These are phyloP conservation scores for Trichoderma cornu-damae DNA, from an alignment of 2,329 filamentous ascomycete genomes.

Conservation along the genomic window DNA sequence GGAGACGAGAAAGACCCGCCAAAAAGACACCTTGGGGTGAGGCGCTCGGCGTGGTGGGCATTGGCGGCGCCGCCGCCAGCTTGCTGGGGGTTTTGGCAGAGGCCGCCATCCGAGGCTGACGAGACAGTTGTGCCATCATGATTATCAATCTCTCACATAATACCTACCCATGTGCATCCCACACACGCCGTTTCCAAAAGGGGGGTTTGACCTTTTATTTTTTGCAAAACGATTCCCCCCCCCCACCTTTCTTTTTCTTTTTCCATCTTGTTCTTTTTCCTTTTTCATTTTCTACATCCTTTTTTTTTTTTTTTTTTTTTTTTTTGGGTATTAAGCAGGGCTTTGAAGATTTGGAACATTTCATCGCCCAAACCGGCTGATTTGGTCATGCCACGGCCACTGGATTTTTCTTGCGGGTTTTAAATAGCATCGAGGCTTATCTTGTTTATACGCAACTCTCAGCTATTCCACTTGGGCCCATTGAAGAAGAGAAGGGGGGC, in stretches of 20 bases:
- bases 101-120: conserved; percentile 39
- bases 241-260: too few relatives aligned
- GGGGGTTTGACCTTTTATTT: not conserved
- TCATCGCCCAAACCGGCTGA: too few relatives aligned
- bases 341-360: not conserved
- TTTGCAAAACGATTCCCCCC: not conserved
- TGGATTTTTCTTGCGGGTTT: not conserved
- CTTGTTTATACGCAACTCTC: too few relatives aligned
- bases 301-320: not conserved
- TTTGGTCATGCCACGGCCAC: not conserved
- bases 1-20: conserved; percentile 34
- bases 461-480: not conserved
- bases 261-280: not conserved
- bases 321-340: not conserved
- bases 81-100: conserved; percentile 54
- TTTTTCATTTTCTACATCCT: not conserved
- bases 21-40: conserved; percentile 48
- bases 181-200: not conserved
- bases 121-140: not conserved
- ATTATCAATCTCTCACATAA: not conserved
- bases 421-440: not conserved
- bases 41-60: conserved; percentile 52
- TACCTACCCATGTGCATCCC: not conserved
- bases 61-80: conserved; percentile 57
- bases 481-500: not conserved